Base-by-base conservation (phyloP, 305 asterid genomes). In the Plantago coronopus region DNA sequence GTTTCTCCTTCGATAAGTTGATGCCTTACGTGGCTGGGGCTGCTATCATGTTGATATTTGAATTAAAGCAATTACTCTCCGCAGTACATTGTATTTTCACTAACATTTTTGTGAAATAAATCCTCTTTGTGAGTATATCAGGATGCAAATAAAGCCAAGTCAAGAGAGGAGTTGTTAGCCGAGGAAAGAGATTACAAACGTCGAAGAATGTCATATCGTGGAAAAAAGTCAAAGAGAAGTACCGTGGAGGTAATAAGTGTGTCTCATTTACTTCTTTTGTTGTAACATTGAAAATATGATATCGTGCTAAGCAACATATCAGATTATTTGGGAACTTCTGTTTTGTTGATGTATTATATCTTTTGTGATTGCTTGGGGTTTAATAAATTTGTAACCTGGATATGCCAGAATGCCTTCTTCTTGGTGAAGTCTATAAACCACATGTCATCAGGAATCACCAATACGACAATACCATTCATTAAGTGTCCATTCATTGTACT, bases 111-210 rank as follows among this genome's bases (percentile, higher is more conserved):
- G 20, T 34, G 22, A 37, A 48, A 38, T 42, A 10, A 43, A 64
- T 17, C 51, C 34, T 58, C 57, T 66, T 37, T 48, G 3, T 56
- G 17, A 29, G 37, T 75, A 66, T 67, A 65, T 48, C 74, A 89
- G 99, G 91, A 76, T 16, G 58, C 78, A 21, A 79, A 78, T 72
- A 85, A 69, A 77, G 59, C 48, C 58, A 93, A 87, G 85, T 85
- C 96, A 47, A 79, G 74, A 69, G 97, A 87, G 78, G 97, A 93
- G 69, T 75, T 93, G 73, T 74, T 93, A 71, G 97, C 99, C 54
- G 97, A 93, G 81, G 97, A 93, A 82, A 87, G 99, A 82, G 97
- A 93, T 74, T 93, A 93, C 72, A 89, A 89, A 76, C 91, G 99
- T 51, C 78, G 99, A 70, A 83, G 99, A 79, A 87, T 77, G 89